Conservation (phyloP, 306 rosid species). For the Dalbergia oliveri region DNA sequence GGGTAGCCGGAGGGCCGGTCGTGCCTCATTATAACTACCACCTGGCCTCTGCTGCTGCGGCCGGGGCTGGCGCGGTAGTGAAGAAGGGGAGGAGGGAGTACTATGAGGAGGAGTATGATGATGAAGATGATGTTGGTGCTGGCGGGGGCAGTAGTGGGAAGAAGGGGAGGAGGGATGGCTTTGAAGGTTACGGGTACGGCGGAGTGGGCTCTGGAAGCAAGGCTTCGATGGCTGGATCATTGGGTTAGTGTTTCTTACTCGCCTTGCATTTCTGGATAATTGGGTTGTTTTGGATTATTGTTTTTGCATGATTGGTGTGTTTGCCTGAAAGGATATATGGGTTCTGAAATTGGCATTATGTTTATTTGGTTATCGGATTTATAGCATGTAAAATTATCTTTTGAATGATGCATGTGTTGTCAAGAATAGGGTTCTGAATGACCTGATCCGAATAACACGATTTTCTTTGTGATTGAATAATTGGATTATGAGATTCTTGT, state of each 20-base stretch:
- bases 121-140: slow-evolving; percentile 68
- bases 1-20: slow-evolving; percentile 21
- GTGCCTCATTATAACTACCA: slow-evolving; percentile 65
- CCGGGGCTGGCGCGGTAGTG: slow-evolving; percentile 50
- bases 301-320: not conserved
- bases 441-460: not conserved
- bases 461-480: not conserved
- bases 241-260: slow-evolving; percentile 63
- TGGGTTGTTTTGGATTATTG: not conserved
- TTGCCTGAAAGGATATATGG: not conserved
- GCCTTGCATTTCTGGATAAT: not conserved
- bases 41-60: slow-evolving; percentile 46
- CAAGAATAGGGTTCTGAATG: not conserved
- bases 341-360: not conserved
- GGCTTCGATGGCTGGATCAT: slow-evolving; percentile 59
- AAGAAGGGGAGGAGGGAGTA: slow-evolving; percentile 83
- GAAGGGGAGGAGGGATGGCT: slow-evolving; percentile 81
- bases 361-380: not conserved
- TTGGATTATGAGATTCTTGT: slow-evolving; percentile 10
- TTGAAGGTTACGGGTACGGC: slow-evolving; percentile 68
- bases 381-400: not conserved
- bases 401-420: not conserved
- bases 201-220: slow-evolving; percentile 74
- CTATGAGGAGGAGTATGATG: slow-evolving; percentile 83
- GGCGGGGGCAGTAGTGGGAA: slow-evolving; percentile 69